A percentile compares a stretch with the other conserved stretches of the same genome.
Evolutionary conservation across 176 grass and related monocot genomes (phyloP).

Genomic region (Avena eriantha): DNA sequence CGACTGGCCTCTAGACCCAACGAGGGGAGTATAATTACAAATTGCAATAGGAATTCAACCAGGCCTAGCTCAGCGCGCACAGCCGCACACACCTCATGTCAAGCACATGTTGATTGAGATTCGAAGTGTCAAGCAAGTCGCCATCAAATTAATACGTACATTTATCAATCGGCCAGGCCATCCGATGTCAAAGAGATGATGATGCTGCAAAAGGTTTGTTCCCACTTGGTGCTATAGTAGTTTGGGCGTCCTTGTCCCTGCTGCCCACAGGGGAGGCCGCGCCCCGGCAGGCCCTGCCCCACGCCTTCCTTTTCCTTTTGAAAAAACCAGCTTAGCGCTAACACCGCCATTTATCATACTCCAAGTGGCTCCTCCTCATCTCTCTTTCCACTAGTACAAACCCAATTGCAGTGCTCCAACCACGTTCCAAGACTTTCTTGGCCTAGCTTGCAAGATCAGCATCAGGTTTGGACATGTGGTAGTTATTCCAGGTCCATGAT

Average conservation of each 20-base stretch:
- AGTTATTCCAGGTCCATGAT: background rate
- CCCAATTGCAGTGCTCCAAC: background rate
- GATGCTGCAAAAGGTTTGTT: slow-evolving; percentile 40
- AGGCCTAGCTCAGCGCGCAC: no score
- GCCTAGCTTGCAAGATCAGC: background rate
- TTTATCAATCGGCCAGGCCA: background rate
- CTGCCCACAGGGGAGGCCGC: slow-evolving; percentile 59
- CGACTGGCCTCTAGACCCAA: no score
- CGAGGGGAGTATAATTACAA: no score
- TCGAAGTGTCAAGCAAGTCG: no score
- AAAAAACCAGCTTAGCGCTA: background rate
- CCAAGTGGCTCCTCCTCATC: slow-evolving; percentile 40
- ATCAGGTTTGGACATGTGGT: slow-evolving; percentile 5
- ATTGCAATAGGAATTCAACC: background rate
- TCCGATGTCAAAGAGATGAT: slow-evolving; percentile 24
- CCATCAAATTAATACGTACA: background rate
- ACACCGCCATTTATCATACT: background rate
- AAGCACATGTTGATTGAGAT: background rate
- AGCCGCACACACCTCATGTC: background rate
- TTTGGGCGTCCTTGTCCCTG: slow-evolving; percentile 59
- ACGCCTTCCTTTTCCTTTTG: background rate
- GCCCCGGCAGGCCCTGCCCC: slow-evolving; percentile 55
- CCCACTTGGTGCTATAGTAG: slow-evolving; percentile 37
- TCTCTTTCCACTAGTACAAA: background rate
- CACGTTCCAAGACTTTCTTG: background rate